A percentile compares a stretch with the other conserved stretches of the same genome.
Evolutionary conservation across 371 early-diverging fungal species (phyloP).

Genomic region (Saksenaea oblongispora): DNA sequence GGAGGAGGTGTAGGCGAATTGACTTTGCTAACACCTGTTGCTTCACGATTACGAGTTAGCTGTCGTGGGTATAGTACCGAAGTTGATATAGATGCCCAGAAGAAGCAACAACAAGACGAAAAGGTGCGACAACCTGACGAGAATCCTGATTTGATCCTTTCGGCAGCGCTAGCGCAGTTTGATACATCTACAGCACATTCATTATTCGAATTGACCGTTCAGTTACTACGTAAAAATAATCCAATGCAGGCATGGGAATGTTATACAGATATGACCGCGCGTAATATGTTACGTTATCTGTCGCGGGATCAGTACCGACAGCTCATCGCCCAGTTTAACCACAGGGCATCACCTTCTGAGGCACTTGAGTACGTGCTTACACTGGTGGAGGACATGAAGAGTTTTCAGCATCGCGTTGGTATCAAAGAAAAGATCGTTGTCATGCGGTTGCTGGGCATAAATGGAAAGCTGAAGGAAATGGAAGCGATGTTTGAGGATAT

Average conservation of each 20-base stretch:
- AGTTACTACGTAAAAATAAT: slow-evolving; percentile 23
- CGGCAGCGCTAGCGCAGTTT: slow-evolving; percentile 44
- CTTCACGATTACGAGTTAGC: background rate
- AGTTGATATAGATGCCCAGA: background rate
- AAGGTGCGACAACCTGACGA: background rate
- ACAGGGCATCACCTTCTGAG: slow-evolving; percentile 6
- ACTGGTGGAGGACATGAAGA: slow-evolving; percentile 43
- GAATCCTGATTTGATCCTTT: slow-evolving; percentile 14
- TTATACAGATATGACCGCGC: slow-evolving; percentile 36
- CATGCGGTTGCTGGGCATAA: slow-evolving; percentile 39
- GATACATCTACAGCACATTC: slow-evolving; percentile 37
- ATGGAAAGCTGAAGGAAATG: slow-evolving; percentile 42
- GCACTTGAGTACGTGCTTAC: slow-evolving; percentile 33
- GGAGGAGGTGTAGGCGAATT: background rate
- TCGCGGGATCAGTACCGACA: slow-evolving; percentile 34
- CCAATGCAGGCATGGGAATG: slow-evolving; percentile 48
- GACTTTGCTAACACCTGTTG: background rate
- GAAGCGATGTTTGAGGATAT: slow-evolving; percentile 37
- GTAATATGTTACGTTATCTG: slow-evolving; percentile 30
- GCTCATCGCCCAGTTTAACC: slow-evolving; percentile 30
- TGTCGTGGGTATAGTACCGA: background rate
- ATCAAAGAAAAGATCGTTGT: slow-evolving; percentile 35
- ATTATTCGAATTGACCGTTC: slow-evolving; percentile 26
- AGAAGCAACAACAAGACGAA: background rate
- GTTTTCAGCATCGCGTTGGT: slow-evolving; percentile 32